phyloP scores from a whole-genome alignment of 1,284 basidiomycete species.

The Ganoderma multipileum region DNA sequence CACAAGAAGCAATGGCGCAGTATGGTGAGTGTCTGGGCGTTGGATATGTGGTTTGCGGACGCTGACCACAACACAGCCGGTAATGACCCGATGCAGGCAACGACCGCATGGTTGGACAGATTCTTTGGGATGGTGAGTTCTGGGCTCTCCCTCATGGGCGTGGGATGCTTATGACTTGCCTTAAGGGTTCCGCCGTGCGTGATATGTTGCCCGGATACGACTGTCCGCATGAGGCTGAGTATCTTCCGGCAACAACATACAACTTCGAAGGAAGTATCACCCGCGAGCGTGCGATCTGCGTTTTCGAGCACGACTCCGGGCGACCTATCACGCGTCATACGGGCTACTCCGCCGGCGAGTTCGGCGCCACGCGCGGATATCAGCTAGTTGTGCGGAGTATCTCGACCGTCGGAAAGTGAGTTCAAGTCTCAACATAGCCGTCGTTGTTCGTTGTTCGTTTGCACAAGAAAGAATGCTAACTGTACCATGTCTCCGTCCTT shows the following conservation, averaged over 20 bases:
- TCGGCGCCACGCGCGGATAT: slow-evolving; percentile 66
- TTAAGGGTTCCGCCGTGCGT: slow-evolving; percentile 51
- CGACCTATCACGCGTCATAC: slow-evolving; percentile 66
- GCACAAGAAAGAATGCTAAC: background rate
- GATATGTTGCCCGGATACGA: slow-evolving; percentile 70
- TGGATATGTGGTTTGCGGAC: background rate
- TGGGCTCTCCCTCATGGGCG: background rate
- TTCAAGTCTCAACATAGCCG: background rate
- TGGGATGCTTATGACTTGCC: background rate
- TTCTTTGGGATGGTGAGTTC: slow-evolving; percentile 63
- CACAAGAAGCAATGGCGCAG: slow-evolving; percentile 68
- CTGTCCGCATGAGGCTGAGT: slow-evolving; percentile 67
- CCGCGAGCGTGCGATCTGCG: slow-evolving; percentile 61
- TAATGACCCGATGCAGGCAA: slow-evolving; percentile 67
- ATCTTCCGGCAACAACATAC: slow-evolving; percentile 63
- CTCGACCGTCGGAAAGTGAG: slow-evolving; percentile 66
- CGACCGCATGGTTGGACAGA: slow-evolving; percentile 70
- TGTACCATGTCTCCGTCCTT: slow-evolving; percentile 6
- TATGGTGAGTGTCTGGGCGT: slow-evolving; percentile 50
- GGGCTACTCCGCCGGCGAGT: slow-evolving; percentile 56
- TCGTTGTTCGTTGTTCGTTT: background rate
- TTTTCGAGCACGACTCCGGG: slow-evolving; percentile 68
- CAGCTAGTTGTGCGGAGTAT: slow-evolving; percentile 63
- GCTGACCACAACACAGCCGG: slow-evolving; percentile 48
- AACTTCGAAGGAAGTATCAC: slow-evolving; percentile 49